phyloP scores from a whole-genome alignment of 2,329 filamentous ascomycete species.

The Aspergillus sergii region DNA sequence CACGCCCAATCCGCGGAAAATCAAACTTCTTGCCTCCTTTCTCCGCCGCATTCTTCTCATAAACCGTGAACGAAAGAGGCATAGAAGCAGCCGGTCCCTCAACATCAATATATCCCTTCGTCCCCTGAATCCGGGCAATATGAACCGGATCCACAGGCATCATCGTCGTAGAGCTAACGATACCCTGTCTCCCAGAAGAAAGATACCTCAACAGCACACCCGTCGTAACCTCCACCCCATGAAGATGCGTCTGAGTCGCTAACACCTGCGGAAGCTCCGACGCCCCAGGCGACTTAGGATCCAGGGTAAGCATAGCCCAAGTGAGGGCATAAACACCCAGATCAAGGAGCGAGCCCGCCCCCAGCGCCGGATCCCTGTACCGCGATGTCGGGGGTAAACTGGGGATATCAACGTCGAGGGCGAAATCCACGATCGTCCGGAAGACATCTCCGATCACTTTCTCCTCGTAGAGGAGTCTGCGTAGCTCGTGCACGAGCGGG shows the following conservation, averaged over 20 bases:
- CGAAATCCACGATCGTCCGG: not conserved
- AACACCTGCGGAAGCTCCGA: slow-evolving; percentile 11
- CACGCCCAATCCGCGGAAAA: slow-evolving; percentile 19
- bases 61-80: slow-evolving; percentile 2
- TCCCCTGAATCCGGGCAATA: slow-evolving; percentile 18
- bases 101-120: slow-evolving; percentile 18
- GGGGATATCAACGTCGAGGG: not conserved
- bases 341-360: slow-evolving; percentile 18
- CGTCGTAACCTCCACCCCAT: slow-evolving; percentile 35
- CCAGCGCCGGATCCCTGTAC: slow-evolving; percentile 14
- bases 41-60: slow-evolving; percentile 1
- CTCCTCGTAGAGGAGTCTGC: not conserved
- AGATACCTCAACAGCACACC: slow-evolving; percentile 46
- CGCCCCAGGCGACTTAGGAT: not conserved
- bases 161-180: slow-evolving; percentile 44
- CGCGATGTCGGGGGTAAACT: not conserved
- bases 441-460: not conserved
- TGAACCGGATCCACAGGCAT: not conserved
- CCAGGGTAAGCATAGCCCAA: slow-evolving; percentile 15
- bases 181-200: slow-evolving; percentile 43
- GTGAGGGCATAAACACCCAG: slow-evolving; percentile 20
- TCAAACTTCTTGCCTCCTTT: slow-evolving; percentile 30
- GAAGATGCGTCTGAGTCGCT: slow-evolving; percentile 18
- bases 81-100: not conserved
- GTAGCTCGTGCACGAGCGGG: slow-evolving; percentile 4